Percentiles rank a stretch among this genome's conserved stretches.
These are phyloP conservation scores for Orychophragmus violaceus DNA, from an alignment of 345 rosid species.

Conservation along the genomic window DNA sequence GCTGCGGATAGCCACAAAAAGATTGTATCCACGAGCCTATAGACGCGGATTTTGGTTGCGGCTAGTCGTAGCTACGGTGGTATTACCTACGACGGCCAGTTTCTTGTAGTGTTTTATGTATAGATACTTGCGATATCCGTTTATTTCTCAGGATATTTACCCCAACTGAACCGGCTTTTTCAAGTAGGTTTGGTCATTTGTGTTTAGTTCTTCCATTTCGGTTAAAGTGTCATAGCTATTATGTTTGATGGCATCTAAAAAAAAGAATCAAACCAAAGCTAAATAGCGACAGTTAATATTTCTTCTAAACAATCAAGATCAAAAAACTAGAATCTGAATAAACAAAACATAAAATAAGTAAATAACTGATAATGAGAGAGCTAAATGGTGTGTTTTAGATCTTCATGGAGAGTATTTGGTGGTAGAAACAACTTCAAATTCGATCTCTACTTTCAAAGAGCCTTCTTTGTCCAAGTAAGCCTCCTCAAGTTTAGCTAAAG, in stretches of 20 bases:
- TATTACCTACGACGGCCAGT: too few species aligned
- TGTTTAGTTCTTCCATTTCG: too few species aligned
- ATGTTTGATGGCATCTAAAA: background rate
- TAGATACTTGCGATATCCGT: too few species aligned
- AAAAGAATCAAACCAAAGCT: background rate
- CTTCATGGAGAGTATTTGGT: background rate
- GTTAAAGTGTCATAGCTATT: too few species aligned
- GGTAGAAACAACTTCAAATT: background rate
- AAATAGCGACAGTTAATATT: background rate
- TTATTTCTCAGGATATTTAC: too few species aligned
- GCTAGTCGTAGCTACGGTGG: too few species aligned
- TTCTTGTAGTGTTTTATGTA: too few species aligned
- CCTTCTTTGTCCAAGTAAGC: constrained; percentile 9
- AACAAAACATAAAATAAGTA: background rate
- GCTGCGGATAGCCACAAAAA: too few species aligned
- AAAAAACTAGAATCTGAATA: background rate
- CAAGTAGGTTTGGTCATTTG: too few species aligned
- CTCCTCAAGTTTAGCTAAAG: background rate
- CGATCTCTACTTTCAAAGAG: background rate
- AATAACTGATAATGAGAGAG: background rate
- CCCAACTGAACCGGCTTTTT: too few species aligned
- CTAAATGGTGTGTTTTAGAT: background rate
- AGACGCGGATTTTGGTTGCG: too few species aligned
- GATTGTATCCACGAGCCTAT: too few species aligned
- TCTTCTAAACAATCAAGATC: background rate